Evolutionary conservation across 2,329 filamentous ascomycete species (phyloP).

Genomic region (Penicillium corylophilum): DNA sequence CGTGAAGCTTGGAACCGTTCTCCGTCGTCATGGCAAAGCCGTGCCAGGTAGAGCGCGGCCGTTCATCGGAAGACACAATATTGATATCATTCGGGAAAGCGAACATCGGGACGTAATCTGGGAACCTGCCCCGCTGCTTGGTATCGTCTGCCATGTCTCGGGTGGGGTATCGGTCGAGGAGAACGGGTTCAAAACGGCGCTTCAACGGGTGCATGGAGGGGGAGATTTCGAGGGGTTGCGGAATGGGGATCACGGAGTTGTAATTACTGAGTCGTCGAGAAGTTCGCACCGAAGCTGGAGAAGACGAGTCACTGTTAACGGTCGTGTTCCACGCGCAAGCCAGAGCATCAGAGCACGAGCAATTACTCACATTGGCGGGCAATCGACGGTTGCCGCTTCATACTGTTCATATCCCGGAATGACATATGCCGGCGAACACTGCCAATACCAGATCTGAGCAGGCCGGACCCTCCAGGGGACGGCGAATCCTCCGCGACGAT

Average conservation of each 20-base stretch:
- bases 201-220: conserved; percentile 95
- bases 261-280: conserved; percentile 92
- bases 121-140: conserved; percentile 78
- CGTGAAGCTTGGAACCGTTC: conserved; percentile 88
- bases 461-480: conserved; percentile 32
- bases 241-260: conserved; percentile 93
- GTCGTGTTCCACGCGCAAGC: background rate
- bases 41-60: conserved; percentile 96
- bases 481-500: conserved; percentile 71
- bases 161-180: conserved; percentile 89
- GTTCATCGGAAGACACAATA: conserved; percentile 91
- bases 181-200: conserved; percentile 90
- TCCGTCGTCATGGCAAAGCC: conserved; percentile 97
- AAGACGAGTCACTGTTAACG: conserved; percentile 20
- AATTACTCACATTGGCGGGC: conserved; percentile 66
- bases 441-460: conserved; percentile 65
- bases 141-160: conserved; percentile 78
- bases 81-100: conserved; percentile 98
- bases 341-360: background rate
- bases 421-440: conserved; percentile 92
- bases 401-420: conserved; percentile 90
- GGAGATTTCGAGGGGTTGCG: conserved; percentile 83
- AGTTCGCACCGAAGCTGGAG: conserved; percentile 68
- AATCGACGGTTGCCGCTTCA: conserved; percentile 78
- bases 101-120: conserved; percentile 99